Base-by-base conservation (phyloP, 2,329 filamentous ascomycete species). In the Helotiales sp. region DNA sequence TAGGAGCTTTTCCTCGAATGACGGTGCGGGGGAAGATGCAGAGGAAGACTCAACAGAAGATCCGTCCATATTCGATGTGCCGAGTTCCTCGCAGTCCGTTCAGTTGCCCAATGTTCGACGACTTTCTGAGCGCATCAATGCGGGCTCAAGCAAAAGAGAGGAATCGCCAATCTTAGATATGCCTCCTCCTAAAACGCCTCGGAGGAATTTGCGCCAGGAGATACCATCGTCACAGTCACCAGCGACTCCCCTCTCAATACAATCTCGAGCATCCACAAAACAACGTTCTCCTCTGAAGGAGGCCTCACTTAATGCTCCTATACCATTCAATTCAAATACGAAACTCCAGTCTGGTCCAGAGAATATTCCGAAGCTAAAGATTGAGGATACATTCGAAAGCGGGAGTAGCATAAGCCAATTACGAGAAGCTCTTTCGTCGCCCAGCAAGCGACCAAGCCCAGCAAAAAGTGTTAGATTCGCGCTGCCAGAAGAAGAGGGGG, bases 211-310 rank as follows among this genome's bases (percentile, higher is more conserved):
- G 24, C 30, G 55, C 22, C 52, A 46, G 3, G 70, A 72, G 38
- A 69, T 72, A 10, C 70, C 70, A 19, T 70, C 70, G 7, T 71
- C 70, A 24, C 65, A 72, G 55, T 72, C 70, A n/a, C 70, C 70
- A 34, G 63, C 59, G 15, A 70, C 70, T 2, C 70, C 70, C 49
- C 15, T 65, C 8, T 69, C 67, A 12, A 38, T 65, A 8, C 62
- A 57, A 42, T 63, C 61, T n/a, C 47, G 52, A 59, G 50, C 54
- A 27, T 64, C 60, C 19, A n/a, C 49, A 15, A 51, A 38, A 44
- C 55, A 30, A 40, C 54, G 62, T 27, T 62, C 60, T 2, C 59
- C 63, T 12, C 47, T 70, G 2, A 62, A 56, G 38, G 64, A 68
- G 27, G 62, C 54, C 40, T 61, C 65, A 29, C 49, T 54, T 15